Evolutionary conservation across 2,329 filamentous ascomycete species (phyloP), one percentile per base, ranked within the genome.

Genomic region (Cadophora sp.): DNA sequence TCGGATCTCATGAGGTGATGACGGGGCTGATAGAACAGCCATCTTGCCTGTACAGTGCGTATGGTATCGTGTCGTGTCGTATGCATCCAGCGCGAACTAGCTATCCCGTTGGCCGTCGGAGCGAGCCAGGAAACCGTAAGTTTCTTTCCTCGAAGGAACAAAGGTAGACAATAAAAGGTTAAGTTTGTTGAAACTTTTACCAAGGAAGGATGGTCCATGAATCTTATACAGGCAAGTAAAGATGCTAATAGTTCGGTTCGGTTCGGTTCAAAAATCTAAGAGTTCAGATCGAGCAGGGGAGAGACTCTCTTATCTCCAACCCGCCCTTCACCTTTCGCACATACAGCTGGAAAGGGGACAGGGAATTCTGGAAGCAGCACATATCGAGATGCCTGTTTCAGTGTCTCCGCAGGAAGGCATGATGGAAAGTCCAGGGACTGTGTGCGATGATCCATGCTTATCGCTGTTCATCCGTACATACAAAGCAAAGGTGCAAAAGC

Each of bases 11-110:
- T 39, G 30, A 4, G 63, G 65, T 8, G 68, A 62, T 3, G 69
- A 68, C 4, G 76, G 75, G 1, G 72, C 72, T 11, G 74, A 72
- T 22, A 73, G 65, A 13, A 66, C 64, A 67, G n/a, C 58, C 69
- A 71, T 71, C 24, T 43, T 66, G 61, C 24, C 51, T 36, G 24
- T 33, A 18, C 22, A 39, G 36, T 11, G 11, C 8, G 36, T 39
- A 39, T 39, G 4, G 36, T 39, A 39, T 39, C 36, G 36, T 30
- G 6, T 30, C 27, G 36, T 13, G 3, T 45, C 18, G 47, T 48
- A 51, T 18, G 33, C 16, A 27, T 4, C 22, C 30, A 30, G 22
- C 24, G 48, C 24, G 48, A 39, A 11, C 36, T 39, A 39, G 27
- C 27, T 30, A 30, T 6, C 27, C 6, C 6, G 27, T 39, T 9